Conservation (phyloP, 2,329 filamentous ascomycete genomes). For the Calonectria naviculata region DNA sequence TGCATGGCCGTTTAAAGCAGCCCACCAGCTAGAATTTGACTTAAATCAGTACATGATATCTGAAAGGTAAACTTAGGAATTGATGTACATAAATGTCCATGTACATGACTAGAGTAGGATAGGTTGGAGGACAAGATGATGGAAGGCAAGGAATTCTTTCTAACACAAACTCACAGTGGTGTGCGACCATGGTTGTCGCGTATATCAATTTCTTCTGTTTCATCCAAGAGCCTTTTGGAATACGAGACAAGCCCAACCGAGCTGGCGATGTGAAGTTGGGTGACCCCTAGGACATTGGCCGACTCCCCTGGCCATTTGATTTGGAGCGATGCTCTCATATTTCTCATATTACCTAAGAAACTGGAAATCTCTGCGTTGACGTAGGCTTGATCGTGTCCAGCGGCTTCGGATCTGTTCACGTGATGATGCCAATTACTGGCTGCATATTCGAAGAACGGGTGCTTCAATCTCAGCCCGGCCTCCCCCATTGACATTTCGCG, state of each 20-base stretch:
- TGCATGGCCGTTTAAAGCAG: constrained; percentile 35
- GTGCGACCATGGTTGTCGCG: constrained; percentile 25
- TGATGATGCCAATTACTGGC: constrained; percentile 45
- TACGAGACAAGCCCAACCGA: constrained; percentile 29
- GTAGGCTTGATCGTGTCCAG: constrained; percentile 27
- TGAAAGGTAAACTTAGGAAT: not conserved
- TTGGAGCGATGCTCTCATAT: constrained; percentile 24
- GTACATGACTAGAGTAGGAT: no score
- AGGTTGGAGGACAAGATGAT: no score
- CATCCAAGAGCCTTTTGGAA: constrained; percentile 29
- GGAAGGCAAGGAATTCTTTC: not conserved
- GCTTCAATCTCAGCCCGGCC: constrained; percentile 16
- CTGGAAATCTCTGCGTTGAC: constrained; percentile 13
- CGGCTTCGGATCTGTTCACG: constrained; percentile 29
- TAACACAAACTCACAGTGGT: constrained; percentile 37
- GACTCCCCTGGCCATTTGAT: constrained; percentile 14
- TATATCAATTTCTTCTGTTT: constrained; percentile 23
- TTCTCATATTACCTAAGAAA: constrained; percentile 21
- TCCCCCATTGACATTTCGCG: no score
- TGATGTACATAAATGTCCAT: no score
- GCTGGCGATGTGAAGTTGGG: constrained; percentile 32
- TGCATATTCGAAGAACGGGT: constrained; percentile 45
- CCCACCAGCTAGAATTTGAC: constrained; percentile 30
- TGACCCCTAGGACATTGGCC: not conserved
- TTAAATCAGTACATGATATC: not conserved